Percentiles rank a stretch among this genome's conserved stretches.
Evolutionary conservation across 345 rosid species (phyloP).

Genomic region (Hibiscus trionum): DNA sequence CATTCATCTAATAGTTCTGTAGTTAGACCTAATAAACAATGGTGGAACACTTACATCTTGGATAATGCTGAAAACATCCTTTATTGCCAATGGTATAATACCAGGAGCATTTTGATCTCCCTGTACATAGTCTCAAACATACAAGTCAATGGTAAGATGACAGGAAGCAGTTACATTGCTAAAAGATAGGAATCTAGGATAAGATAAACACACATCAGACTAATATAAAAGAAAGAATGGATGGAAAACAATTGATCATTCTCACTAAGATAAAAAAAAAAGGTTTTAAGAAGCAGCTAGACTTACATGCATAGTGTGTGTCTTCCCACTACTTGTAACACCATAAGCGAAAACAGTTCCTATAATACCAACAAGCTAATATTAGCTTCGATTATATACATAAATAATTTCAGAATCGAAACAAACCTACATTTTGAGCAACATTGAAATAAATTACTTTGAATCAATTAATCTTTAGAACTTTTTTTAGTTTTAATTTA

Average conservation of each 20-base stretch:
- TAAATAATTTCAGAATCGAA: slow-evolving; percentile 1
- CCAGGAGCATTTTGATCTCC: slow-evolving; percentile 98
- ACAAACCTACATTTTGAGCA: neutral
- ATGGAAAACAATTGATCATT: neutral
- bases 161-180: neutral
- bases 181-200: neutral
- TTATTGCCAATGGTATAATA: slow-evolving; percentile 92
- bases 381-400: neutral
- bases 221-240: slow-evolving; percentile 4
- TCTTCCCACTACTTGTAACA: slow-evolving; percentile 99
- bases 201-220: neutral
- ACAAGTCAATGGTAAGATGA: neutral
- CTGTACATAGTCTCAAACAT: slow-evolving; percentile 35
- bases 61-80: slow-evolving; percentile 93
- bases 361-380: slow-evolving; percentile 23
- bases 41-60: slow-evolving; percentile 71
- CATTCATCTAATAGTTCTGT: neutral
- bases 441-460: neutral
- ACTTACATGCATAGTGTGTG: slow-evolving; percentile 97
- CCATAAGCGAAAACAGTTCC: slow-evolving; percentile 99
- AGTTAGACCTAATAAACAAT: neutral
- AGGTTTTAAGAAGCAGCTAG: neutral
- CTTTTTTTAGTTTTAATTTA: neutral
- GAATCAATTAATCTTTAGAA: neutral
- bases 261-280: neutral